Evolutionary conservation across 768 basidiomycete genomes (phyloP), one percentile per base, ranked within the genome.

Genomic region (Amyloporia xantha): DNA sequence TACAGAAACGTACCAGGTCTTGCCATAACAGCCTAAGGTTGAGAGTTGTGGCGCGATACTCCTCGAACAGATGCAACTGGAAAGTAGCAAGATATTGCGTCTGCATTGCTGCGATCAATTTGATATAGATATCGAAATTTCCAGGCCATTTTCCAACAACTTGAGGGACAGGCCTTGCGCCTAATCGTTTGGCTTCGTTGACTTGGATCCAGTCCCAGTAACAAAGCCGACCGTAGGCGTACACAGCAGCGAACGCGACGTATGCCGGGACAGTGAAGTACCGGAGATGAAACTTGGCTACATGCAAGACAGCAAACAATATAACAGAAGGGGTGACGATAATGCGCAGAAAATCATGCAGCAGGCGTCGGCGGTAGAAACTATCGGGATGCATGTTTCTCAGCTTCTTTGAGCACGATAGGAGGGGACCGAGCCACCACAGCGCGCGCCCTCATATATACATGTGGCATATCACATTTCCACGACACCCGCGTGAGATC

Each of bases 71-170:
- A 19, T 76, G 69, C 17, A 77, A 70, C 53, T 84, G 84, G 3
- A 78, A 78, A 47, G 82, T 77, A 40, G 77, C 72, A 12, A 81
- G 68, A 61, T 87, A 87, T 56, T 73, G 73, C 19, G 72, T 77
- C 54, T 76, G 73, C 61, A 79, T 76, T 0, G 77, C 75, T 20
- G 67, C 66, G 56, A 76, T 70, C 69, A 82, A 75, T 47, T 65
- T 68, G 41, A 84, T 58, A 49, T 85, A 71, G 42, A 87, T 62
- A 56, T 89, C 86, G 56, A 87, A 66, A 60, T 87, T 87, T n/a
- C 86, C 86, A 3, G 84, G 85, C 82, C 82, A 85, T 67, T 76
- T 81, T 5, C 85, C 85, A 13, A 74, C 67, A 12, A 86, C 77
- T 17, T 72, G 66, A 3, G 81, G 81, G 41, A 83, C 77, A 2